Base-by-base conservation (phyloP, 106 monocot species). In the Allium sativum region DNA sequence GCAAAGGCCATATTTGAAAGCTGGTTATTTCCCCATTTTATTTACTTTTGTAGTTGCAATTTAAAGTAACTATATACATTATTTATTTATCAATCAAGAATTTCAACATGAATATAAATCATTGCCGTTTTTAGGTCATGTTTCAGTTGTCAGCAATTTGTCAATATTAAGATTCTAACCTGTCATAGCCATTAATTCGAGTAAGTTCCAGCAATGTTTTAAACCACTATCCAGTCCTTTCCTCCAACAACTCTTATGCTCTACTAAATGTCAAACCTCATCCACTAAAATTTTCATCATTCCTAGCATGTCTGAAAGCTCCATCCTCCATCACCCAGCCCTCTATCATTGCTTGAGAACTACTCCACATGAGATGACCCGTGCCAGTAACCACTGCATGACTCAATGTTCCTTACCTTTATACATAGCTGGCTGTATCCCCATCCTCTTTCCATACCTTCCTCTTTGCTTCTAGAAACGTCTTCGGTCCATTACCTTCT, bases 341-440 rank as follows among this genome's bases (percentile, higher is more conserved):
- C 70, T 90, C 84, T 22, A 95, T 95, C 95, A 95, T 90, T 10
- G 46, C 72, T 73, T 87, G 95, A 12, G 95, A 42, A 12, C 62
- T 75, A 44, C 18, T 3, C 40, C 95, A 84, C 6, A 82, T 84
- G 0, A 95, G 72, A 60, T 95, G 90, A 9, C 95, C 95, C 0
- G 86, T 79, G 7, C 86, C 79, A 10, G 67, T 70, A 31, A 95
- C 82, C 12, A 84, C 81, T 0, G 62, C 84, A 16, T 84, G 78
- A 19, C 69, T 79, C 68, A 90, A 67, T 14, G 47, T 63, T 50
- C 72, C 74, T 57, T 19, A 81, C 16, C 69, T 72, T 86, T 90
- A 86, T 63, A 95, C 83, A 41, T 84, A 82, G 8, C 95, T 90
- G 2, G 79, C 77, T 6, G 76, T 56, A 53, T 76, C 73, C 21